Conservation (phyloP, 1,284 basidiomycete species). For the Moniliella sp. region DNA sequence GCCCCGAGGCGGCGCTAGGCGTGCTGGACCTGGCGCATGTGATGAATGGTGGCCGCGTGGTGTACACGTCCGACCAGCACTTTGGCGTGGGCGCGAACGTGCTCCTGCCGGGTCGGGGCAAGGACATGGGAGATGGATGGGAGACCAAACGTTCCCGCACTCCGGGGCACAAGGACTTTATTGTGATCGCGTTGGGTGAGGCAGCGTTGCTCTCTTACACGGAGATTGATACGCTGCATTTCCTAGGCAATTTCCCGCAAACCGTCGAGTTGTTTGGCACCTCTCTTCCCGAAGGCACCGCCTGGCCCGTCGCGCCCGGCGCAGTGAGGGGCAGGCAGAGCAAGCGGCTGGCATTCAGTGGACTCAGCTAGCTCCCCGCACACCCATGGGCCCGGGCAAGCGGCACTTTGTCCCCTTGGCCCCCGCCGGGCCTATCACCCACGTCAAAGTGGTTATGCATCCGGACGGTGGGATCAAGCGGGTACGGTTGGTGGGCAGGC, state of each 20-base stretch:
- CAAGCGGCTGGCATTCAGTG: constrained; percentile 38
- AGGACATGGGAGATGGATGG: constrained; percentile 93
- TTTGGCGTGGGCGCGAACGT: constrained; percentile 78
- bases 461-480: constrained; percentile 92
- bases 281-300: constrained; percentile 4
- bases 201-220: constrained; percentile 50
- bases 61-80: constrained; percentile 60
- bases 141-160: constrained; percentile 73
- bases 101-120: constrained; percentile 65
- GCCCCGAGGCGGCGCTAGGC: constrained; percentile 22
- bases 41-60: constrained; percentile 63
- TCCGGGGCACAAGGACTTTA: constrained; percentile 68
- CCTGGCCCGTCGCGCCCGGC: background rate
- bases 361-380: constrained; percentile 52
- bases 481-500: constrained; percentile 56
- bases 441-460: constrained; percentile 68
- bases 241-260: constrained; percentile 84
- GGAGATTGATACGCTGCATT: constrained; percentile 82
- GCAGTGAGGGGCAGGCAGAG: constrained; percentile 4
- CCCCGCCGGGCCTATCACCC: constrained; percentile 44
- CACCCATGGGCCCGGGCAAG: constrained; percentile 65
- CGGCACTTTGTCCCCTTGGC: constrained; percentile 69
- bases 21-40: constrained; percentile 70
- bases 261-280: constrained; percentile 56
- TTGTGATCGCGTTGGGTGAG: constrained; percentile 50